phyloP scores from a whole-genome alignment of 768 basidiomycete genomes.

The Podaxis sp. region DNA sequence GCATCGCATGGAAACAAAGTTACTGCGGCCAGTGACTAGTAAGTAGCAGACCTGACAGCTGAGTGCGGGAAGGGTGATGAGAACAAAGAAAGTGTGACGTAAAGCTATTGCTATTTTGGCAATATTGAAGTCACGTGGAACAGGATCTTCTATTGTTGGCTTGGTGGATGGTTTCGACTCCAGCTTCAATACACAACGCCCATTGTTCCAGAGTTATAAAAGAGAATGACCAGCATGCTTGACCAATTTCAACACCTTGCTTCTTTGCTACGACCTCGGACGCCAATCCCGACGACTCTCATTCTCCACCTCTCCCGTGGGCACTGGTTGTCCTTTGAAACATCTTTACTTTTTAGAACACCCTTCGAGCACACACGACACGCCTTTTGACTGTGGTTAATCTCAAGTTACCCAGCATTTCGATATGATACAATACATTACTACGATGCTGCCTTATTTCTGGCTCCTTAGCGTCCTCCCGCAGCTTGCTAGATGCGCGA shows the following conservation, averaged over 20 bases:
- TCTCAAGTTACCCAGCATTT: background rate
- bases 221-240: constrained; percentile 1
- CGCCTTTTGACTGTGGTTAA: background rate
- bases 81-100: too few species aligned
- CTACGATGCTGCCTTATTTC: constrained; percentile 16
- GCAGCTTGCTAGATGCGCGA: constrained; percentile 30
- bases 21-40: too few species aligned
- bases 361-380: constrained; percentile 9
- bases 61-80: too few species aligned
- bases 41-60: too few species aligned
- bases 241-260: constrained; percentile 1
- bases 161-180: background rate
- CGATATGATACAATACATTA: constrained; percentile 7
- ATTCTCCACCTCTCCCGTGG: background rate
- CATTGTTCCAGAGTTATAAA: constrained; percentile 15
- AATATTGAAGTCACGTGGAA: background rate
- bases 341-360: constrained; percentile 13
- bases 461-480: constrained; percentile 28
- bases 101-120: too few species aligned
- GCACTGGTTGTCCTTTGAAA: constrained; percentile 13
- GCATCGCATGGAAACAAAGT: too few species aligned
- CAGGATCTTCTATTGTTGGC: background rate
- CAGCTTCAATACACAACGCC: background rate
- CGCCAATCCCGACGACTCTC: background rate
- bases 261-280: background rate